Base-by-base conservation (phyloP, 257 asterid genomes). In the Solanum medicagineum region DNA sequence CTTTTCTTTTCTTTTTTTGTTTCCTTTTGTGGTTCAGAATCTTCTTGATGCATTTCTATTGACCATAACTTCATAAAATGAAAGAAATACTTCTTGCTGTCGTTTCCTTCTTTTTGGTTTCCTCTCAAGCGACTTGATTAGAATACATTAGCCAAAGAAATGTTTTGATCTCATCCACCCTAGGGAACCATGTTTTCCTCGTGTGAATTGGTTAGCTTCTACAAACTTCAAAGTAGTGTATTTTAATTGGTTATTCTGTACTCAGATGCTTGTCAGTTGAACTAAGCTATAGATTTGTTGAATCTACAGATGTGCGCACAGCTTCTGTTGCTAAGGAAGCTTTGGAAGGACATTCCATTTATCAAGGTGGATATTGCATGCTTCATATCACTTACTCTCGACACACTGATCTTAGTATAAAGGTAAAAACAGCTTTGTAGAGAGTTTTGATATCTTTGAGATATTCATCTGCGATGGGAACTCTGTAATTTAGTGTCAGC, bases 301-400 rank as follows among this genome's bases (percentile, higher is more conserved):
- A 51, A 51, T 53, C 87, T 89, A 91, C 95, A 97, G 99, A 97
- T 95, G 93, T 97, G 84, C 99, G 89, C 88, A 94, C 94, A 10
- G 99, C 99, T 87, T 96, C 94, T 85, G 94, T 89, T 84, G 99
- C 99, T 9, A 97, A 97, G 93, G 99, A 94, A 84, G 92, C 98
- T 85, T 89, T 97, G 91, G 99, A 97, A 91, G 99, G 99, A 77
- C 99, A 95, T 87, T 94, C 98, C 92, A 97, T 97, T 89, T 97
- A 97, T 26, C 98, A 97, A 49, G 99, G 99, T 68, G 99, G 99
- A 84, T 97, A 82, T 90, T 97, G 99, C 98, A 97, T 95, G 91
- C 97, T 97, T 87, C 98, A 97, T 83, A 89, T 97, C 87, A 92
- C 98, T 55, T 97, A 95, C 90, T 97, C 99, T 84, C 94, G 99